These are phyloP conservation scores for Tuber borchii DNA, from an alignment of 495 filamentous ascomycete genomes.

Conservation along the genomic window DNA sequence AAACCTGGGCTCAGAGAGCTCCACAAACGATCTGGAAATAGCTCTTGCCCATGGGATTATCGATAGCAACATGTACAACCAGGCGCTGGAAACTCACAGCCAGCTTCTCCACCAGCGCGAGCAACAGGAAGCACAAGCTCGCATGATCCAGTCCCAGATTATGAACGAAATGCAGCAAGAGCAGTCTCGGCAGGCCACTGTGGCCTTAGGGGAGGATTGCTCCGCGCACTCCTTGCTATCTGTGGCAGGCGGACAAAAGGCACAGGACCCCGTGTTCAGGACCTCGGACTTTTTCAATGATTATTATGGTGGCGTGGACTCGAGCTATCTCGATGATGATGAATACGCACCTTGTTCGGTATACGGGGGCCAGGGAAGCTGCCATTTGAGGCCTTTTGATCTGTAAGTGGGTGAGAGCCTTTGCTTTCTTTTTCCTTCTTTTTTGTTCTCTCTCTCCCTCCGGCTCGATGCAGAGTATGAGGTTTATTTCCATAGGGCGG, in stretches of 20 bases:
- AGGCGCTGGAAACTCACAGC: constrained; percentile 17
- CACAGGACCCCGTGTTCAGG: constrained; percentile 15
- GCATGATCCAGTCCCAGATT: constrained; percentile 10
- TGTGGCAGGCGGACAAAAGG: constrained; percentile 9
- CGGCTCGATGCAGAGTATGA: background rate
- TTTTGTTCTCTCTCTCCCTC: background rate
- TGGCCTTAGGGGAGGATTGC: constrained; percentile 33
- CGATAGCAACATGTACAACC: constrained; percentile 15
- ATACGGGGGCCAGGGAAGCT: constrained; percentile 20
- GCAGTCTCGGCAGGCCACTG: background rate
- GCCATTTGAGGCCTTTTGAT: constrained; percentile 39
- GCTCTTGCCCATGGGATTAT: constrained; percentile 38
- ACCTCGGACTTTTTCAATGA: constrained; percentile 35
- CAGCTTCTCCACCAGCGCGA: constrained; percentile 19
- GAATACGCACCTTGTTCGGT: constrained; percentile 31
- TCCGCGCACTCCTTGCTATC: constrained; percentile 24
- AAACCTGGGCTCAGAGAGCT: constrained; percentile 30
- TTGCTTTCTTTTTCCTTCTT: background rate
- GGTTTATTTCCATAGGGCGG: background rate
- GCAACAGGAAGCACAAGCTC: constrained; percentile 10
- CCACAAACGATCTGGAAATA: constrained; percentile 34
- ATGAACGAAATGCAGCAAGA: constrained; percentile 11
- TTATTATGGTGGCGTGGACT: constrained; percentile 34
- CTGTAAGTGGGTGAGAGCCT: constrained; percentile 20
- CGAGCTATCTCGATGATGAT: constrained; percentile 24